A percentile compares a stretch with the other conserved stretches of the same genome.
phyloP scores from a whole-genome alignment of 441 rosid species.

The Metrosideros polymorpha region DNA sequence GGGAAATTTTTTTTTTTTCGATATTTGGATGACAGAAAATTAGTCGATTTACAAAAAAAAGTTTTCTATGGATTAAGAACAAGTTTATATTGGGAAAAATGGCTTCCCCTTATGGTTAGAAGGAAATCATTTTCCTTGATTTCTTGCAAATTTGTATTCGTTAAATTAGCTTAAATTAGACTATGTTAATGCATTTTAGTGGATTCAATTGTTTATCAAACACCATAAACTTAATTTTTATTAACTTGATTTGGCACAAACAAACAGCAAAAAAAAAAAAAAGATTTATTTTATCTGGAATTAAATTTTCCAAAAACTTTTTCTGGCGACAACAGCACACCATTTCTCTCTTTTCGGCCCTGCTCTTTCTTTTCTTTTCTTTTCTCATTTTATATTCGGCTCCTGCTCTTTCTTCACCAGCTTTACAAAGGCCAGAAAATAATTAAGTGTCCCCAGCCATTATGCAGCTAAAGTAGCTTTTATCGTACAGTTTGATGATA shows the following conservation, averaged over 20 bases:
- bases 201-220: background rate
- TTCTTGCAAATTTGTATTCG: background rate
- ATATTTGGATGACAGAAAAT: background rate
- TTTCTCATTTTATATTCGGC: too few relatives aligned
- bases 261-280: too few relatives aligned
- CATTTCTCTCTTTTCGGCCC: background rate
- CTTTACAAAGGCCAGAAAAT: background rate
- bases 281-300: too few relatives aligned
- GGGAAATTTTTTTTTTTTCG: background rate
- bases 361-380: too few relatives aligned
- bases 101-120: background rate
- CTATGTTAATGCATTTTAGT: background rate
- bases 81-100: background rate
- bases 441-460: background rate
- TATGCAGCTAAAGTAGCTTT: background rate
- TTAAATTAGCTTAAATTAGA: background rate
- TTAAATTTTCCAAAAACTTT: too few relatives aligned
- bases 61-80: background rate
- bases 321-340: too few relatives aligned
- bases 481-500: background rate
- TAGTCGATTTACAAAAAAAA: background rate
- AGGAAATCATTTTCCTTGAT: background rate
- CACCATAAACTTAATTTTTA: background rate
- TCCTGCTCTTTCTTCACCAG: too few relatives aligned
- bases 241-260: background rate